Base-by-base conservation (phyloP, 1,284 basidiomycete species). In the Heterobasidion irregulare region DNA sequence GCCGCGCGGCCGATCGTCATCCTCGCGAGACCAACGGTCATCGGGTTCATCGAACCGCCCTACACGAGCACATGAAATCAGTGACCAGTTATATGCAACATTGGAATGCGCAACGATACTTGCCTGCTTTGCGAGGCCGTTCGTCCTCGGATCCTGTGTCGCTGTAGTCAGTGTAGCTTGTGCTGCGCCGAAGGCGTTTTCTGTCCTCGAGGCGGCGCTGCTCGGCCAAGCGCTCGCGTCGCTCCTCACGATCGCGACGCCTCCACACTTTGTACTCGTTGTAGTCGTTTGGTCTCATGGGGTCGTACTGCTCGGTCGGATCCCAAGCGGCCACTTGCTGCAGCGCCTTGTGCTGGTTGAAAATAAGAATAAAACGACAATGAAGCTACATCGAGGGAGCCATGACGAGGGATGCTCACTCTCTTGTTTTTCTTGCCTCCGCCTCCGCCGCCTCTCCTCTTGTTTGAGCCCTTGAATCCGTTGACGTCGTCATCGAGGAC, bases 401-500 rank as follows among this genome's bases (percentile, higher is more conserved):
- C 19, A 38, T 55, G 41, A 52, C 53, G 53, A 60, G 33, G 60
- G 7, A 52, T 15, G 68, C 77, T 59, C 61, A 83, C 89, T 77
- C 83, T 88, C 66, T 75, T 87, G 47, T 74, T 78, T 64, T 79
- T 86, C 68, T 77, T 82, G 59, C 64, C 72, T 32, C 77, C 82
- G 58, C 64, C 72, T 32, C 61, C 70, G 2, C 79, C 73, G 13
- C 63, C 74, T 52, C 68, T 75, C 53, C 65, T 74, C 64, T 72
- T 81, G 63, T 75, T 72, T 76, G 59, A 74, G 74, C 61, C 66
- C 68, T 82, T 84, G 69, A 88, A 94, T 0, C 91, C 91, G 57
- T 94, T 94, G 58, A 94, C 76, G 59, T 94, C 89, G 59, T 92
- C 90, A 59, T 92, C 89, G 9, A 92, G 77, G 19, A 92, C 73